Evolutionary conservation across 768 basidiomycete genomes (phyloP), one percentile per base, ranked within the genome.

Genomic region (Rhizopogon vulgaris): DNA sequence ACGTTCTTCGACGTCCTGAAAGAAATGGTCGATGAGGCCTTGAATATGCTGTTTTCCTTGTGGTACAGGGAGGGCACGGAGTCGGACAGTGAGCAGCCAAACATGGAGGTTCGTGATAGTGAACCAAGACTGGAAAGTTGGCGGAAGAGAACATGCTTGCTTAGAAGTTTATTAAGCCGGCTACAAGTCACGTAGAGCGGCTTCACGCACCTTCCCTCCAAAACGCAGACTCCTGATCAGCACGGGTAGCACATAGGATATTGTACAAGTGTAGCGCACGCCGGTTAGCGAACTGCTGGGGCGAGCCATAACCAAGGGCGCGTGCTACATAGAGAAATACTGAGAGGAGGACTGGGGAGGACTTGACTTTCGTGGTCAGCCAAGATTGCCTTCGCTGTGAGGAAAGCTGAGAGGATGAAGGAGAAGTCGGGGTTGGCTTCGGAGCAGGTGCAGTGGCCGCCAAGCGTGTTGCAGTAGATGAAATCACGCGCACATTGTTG

Each of bases 111-210:
- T 93, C 27, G 91, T 91, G 47, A 96, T 72, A 4, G 90, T 90
- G 71, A 97, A 97, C 90, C 94, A 97, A 14, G 95, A 90, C 62
- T 97, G 94, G 69, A 95, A 96, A 0, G 95, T 96, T 11, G 86
- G 87, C 9, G 94, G 93, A 6, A 97, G 77, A 53, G 76, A 76
- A 61, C 90, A 95, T 54, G 82, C 94, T 96, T 60, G 0, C 18
- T 4, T 17, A 2, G 15, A 17, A 38, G 49, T 50, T 32, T 51
- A 27, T 48, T 39, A 48, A 53, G 32, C 2, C 15, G 55, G 28
- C 48, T 46, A 41, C 2, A 25, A n/a, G 12, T 22, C 12, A 8
- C 7, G 12, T 32, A 12, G 11, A 3, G 17, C 2, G 17, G 43
- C 18, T n/a, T n/a, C 9, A 67, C 74, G 52, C 63, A 84, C 87